A percentile compares a stretch with the other conserved stretches of the same genome.
These are phyloP conservation scores for Penicillium sp. DNA, from an alignment of 2,329 filamentous ascomycete species.

Conservation along the genomic window DNA sequence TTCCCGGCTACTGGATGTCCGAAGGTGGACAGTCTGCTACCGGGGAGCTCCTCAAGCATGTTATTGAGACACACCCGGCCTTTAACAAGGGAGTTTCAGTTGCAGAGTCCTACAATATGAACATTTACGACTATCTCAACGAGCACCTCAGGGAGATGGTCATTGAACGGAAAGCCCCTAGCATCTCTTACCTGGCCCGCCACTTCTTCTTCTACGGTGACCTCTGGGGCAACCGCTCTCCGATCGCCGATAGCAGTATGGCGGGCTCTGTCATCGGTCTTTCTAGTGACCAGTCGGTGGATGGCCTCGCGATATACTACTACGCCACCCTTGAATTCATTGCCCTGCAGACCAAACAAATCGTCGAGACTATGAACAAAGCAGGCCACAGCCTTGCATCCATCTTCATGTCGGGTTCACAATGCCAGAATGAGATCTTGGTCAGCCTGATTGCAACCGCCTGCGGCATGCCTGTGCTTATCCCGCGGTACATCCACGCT, in stretches of 20 bases:
- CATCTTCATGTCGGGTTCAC: conserved; percentile 98
- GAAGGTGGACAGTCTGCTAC: conserved; percentile 97
- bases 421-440: conserved; percentile 93
- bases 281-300: conserved; percentile 82
- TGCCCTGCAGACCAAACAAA: conserved; percentile 93
- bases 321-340: conserved; percentile 98
- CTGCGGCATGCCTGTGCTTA: conserved; percentile 89
- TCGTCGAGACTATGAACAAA: conserved; percentile 90
- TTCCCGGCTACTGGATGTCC: conserved; percentile 94
- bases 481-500: conserved; percentile 91
- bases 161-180: conserved; percentile 71
- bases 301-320: conserved; percentile 88
- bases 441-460: conserved; percentile 91
- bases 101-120: conserved; percentile 80
- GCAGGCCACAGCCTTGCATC: conserved; percentile 84
- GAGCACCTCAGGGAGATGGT: conserved; percentile 79
- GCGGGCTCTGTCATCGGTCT: conserved; percentile 86
- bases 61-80: conserved; percentile 92
- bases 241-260: conserved; percentile 92
- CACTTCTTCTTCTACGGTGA: conserved; percentile 99
- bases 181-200: conserved; percentile 81
- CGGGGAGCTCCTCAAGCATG: conserved; percentile 89
- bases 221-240: conserved; percentile 94
- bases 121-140: conserved; percentile 96
- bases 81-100: conserved; percentile 79